phyloP scores from a whole-genome alignment of 2,329 filamentous ascomycete genomes.

The Diaporthe velutina region DNA sequence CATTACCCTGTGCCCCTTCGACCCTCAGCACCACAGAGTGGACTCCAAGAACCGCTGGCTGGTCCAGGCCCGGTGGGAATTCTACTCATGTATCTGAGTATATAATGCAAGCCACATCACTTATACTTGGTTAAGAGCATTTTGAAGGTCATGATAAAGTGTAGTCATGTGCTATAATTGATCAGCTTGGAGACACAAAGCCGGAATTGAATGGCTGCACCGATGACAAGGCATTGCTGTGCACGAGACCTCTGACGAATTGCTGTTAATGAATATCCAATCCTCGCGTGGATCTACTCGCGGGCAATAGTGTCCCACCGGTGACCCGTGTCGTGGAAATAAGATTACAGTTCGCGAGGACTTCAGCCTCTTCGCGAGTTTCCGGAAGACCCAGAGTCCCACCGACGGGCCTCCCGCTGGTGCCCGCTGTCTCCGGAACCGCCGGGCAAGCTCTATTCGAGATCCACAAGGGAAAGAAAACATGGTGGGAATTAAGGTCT shows the following conservation, averaged over 20 bases:
- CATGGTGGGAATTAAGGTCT: not conserved
- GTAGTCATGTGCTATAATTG: not conserved
- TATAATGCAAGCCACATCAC: too few relatives aligned
- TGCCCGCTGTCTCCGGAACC: conserved; percentile 1
- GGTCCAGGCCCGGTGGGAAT: not conserved
- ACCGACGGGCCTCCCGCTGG: conserved; percentile 8
- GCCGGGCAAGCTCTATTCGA: not conserved
- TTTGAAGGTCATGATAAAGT: not conserved
- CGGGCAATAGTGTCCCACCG: not conserved
- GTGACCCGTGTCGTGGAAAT: not conserved
- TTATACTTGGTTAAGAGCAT: not conserved
- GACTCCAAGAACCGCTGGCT: not conserved
- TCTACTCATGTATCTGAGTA: not conserved
- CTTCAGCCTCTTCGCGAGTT: conserved; percentile 18
- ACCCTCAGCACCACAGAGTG: not conserved
- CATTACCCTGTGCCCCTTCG: not conserved
- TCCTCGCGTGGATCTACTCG: not conserved
- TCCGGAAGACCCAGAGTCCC: conserved; percentile 9
- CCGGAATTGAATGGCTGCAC: not conserved
- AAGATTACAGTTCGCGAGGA: not conserved
- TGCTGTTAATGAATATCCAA: not conserved
- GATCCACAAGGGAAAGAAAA: not conserved
- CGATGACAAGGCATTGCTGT: not conserved
- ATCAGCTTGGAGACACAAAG: not conserved
- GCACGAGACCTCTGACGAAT: not conserved